phyloP scores from a whole-genome alignment of 2,329 filamentous ascomycete genomes.

The Hansfordia pulvinata region DNA sequence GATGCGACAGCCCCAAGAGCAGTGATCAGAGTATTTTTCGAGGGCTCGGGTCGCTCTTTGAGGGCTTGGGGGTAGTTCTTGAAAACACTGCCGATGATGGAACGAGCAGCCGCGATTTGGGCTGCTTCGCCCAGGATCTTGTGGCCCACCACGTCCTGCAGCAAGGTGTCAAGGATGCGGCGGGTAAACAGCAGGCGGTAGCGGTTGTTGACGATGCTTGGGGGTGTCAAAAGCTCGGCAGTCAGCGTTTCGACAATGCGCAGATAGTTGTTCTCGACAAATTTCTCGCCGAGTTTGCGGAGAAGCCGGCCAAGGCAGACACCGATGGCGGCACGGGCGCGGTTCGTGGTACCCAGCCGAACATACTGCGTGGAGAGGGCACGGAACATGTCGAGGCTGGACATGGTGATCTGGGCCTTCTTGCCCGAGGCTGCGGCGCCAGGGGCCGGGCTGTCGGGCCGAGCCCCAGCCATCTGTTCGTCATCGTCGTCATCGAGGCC shows the following conservation, averaged over 20 bases:
- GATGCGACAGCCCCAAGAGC: slow-evolving; percentile 68
- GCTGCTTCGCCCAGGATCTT: slow-evolving; percentile 81
- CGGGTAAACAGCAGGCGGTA: slow-evolving; percentile 78
- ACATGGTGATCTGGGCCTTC: slow-evolving; percentile 57
- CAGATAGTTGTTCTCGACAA: slow-evolving; percentile 73
- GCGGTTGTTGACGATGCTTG: slow-evolving; percentile 66
- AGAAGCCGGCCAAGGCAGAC: slow-evolving; percentile 79
- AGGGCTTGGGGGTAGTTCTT: slow-evolving; percentile 90
- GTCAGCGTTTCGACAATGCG: slow-evolving; percentile 73
- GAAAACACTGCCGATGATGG: slow-evolving; percentile 73
- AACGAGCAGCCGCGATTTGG: slow-evolving; percentile 69
- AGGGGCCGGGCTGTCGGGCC: slow-evolving; percentile 45
- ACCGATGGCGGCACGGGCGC: slow-evolving; percentile 67
- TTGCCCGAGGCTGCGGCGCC: slow-evolving; percentile 55
- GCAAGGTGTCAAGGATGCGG: slow-evolving; percentile 68
- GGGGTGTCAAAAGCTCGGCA: slow-evolving; percentile 63
- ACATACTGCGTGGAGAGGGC: slow-evolving; percentile 72
- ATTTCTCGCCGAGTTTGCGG: slow-evolving; percentile 62
- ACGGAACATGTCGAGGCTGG: slow-evolving; percentile 71
- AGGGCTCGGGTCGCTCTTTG: slow-evolving; percentile 77
- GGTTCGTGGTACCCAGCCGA: slow-evolving; percentile 65
- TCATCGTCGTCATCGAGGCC: slow-evolving; percentile 64
- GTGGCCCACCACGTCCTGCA: slow-evolving; percentile 72
- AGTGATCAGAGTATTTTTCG: slow-evolving; percentile 71
- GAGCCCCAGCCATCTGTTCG: too few relatives aligned